Evolutionary conservation across 2,329 filamentous ascomycete genomes (phyloP).

Genomic region (Sporothrix variecibatus): DNA sequence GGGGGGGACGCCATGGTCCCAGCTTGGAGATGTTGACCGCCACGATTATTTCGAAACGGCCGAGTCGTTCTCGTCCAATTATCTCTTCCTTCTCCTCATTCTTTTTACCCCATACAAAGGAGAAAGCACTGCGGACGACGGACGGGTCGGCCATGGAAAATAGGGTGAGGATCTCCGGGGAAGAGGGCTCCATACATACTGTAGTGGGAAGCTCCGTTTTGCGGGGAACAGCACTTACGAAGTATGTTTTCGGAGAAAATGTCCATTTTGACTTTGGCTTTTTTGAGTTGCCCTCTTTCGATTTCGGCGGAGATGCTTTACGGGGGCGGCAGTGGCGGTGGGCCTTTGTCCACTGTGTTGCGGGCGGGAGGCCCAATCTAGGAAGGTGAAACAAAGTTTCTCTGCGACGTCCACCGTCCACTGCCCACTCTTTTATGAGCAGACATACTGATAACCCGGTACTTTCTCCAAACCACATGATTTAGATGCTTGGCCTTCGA

Average conservation of each 20-base stretch:
- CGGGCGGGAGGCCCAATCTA: background rate
- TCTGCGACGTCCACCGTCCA: background rate
- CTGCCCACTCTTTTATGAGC: too few species aligned
- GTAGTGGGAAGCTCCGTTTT: background rate
- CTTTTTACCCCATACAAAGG: background rate
- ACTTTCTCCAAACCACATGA: too few species aligned
- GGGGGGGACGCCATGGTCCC: background rate
- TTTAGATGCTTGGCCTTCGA: too few species aligned
- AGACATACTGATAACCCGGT: too few species aligned
- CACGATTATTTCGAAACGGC: background rate
- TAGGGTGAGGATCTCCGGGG: background rate
- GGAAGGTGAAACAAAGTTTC: conserved; percentile 5
- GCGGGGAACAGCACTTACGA: background rate
- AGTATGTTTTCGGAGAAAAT: background rate
- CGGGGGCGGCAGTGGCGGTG: background rate
- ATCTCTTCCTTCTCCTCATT: background rate
- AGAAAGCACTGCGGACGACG: background rate
- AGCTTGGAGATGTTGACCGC: background rate
- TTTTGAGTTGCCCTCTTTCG: background rate
- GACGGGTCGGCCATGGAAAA: background rate
- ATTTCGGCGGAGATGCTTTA: background rate
- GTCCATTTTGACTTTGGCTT: background rate
- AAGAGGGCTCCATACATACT: background rate
- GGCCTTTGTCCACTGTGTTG: background rate
- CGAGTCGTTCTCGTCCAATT: background rate